Conservation (phyloP, 305 asterid genomes). For the Petunia hybrid region DNA sequence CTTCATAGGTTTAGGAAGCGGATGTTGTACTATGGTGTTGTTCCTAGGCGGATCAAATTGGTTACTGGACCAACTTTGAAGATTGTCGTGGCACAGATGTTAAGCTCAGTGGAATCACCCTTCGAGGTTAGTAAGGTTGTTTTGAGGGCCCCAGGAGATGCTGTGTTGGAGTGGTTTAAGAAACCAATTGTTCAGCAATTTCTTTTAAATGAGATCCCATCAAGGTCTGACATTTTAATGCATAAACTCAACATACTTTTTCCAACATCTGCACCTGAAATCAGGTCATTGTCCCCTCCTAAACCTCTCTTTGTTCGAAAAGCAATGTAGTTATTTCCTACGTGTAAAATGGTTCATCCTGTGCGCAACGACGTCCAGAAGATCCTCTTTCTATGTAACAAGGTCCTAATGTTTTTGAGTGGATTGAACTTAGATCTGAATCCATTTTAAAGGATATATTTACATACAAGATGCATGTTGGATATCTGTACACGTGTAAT, state of each 20-base stretch:
- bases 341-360: conserved; percentile 11
- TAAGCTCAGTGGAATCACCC: conserved; percentile 86
- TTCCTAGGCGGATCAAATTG: conserved; percentile 89
- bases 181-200: conserved; percentile 98
- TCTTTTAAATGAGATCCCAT: conserved; percentile 94
- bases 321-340: conserved; percentile 28
- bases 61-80: conserved; percentile 95
- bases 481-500: not conserved
- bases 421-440: conserved; percentile 6
- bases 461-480: conserved; percentile 14
- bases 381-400: not conserved
- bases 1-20: conserved; percentile 97
- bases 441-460: not conserved
- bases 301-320: conserved; percentile 59
- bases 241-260: conserved; percentile 87
- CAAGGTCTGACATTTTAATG: conserved; percentile 95
- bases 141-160: conserved; percentile 94
- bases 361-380: not conserved
- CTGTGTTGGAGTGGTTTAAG: conserved; percentile 94
- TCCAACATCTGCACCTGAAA: conserved; percentile 98
- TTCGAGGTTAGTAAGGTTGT: conserved; percentile 98
- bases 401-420: not conserved
- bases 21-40: conserved; percentile 93
- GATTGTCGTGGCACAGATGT: conserved; percentile 85
- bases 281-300: conserved; percentile 87